Percentiles rank a stretch among this genome's conserved stretches.
Conservation (phyloP, 202 grass and related monocot species). For the Musa balbisiana region DNA sequence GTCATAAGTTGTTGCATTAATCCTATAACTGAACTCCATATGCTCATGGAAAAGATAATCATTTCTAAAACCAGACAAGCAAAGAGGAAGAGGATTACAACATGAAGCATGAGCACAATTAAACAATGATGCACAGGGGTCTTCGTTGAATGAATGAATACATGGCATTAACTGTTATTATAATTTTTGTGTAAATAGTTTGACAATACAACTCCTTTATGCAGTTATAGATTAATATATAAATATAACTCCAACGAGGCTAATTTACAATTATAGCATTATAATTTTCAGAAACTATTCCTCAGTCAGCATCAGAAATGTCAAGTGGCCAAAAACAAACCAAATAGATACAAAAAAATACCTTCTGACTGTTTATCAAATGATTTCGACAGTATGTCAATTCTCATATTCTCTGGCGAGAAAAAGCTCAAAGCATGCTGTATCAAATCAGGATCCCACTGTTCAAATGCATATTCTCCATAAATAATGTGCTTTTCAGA, state of each 20-base stretch:
- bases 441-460: constrained; percentile 71
- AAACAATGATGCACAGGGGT: neutral
- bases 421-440: constrained; percentile 71
- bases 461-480: constrained; percentile 82
- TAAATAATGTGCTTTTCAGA: constrained; percentile 66
- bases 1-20: no score
- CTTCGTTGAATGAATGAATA: neutral
- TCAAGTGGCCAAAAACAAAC: neutral
- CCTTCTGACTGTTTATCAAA: constrained; percentile 84
- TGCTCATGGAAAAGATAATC: no score
- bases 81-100: neutral
- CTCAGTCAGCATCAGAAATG: neutral
- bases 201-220: neutral
- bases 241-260: neutral
- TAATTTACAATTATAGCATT: neutral
- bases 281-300: neutral
- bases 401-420: constrained; percentile 89
- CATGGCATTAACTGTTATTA: neutral
- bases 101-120: neutral
- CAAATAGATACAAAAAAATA: constrained; percentile 18
- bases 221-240: neutral
- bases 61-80: neutral
- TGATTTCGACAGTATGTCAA: constrained; percentile 68
- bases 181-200: neutral
- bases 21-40: no score